A percentile compares a stretch with the other conserved stretches of the same genome.
These are phyloP conservation scores for Rhizophora mangle DNA, from an alignment of 345 rosid species.

Conservation along the genomic window DNA sequence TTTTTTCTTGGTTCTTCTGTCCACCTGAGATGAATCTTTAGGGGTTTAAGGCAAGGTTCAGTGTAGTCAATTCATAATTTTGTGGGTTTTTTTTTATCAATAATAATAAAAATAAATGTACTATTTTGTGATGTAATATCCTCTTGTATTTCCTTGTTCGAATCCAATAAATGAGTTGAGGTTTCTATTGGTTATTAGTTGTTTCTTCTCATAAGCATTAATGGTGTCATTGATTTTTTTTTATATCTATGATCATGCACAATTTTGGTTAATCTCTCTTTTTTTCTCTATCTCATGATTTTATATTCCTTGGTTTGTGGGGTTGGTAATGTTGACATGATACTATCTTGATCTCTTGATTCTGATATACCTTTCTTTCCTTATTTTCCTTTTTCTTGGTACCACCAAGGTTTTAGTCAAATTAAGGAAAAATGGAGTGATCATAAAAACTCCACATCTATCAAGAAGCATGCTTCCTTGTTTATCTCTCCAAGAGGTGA, in stretches of 20 bases:
- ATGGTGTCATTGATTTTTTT: too few relatives aligned
- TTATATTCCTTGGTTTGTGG: neutral
- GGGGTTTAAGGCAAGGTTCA: too few relatives aligned
- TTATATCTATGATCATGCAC: too few relatives aligned
- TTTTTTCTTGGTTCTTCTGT: neutral
- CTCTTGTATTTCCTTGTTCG: too few relatives aligned
- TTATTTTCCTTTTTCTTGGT: conserved; percentile 10
- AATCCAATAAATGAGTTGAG: too few relatives aligned
- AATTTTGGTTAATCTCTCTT: neutral
- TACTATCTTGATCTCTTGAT: neutral
- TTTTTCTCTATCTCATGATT: neutral
- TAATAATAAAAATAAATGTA: too few relatives aligned
- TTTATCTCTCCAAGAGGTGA: conserved; percentile 76
- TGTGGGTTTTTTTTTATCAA: too few relatives aligned
- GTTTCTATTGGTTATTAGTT: too few relatives aligned
- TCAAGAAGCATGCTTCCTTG: conserved; percentile 45
- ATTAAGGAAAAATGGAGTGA: conserved; percentile 64
- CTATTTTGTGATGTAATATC: too few relatives aligned
- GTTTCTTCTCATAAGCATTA: too few relatives aligned
- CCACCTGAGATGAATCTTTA: neutral
- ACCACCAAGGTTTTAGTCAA: conserved; percentile 51
- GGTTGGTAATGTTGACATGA: neutral
- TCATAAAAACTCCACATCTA: conserved; percentile 39
- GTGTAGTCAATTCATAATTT: too few relatives aligned
- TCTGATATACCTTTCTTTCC: neutral